Conservation (phyloP, 768 basidiomycete species). For the Termitomyces sp. region DNA sequence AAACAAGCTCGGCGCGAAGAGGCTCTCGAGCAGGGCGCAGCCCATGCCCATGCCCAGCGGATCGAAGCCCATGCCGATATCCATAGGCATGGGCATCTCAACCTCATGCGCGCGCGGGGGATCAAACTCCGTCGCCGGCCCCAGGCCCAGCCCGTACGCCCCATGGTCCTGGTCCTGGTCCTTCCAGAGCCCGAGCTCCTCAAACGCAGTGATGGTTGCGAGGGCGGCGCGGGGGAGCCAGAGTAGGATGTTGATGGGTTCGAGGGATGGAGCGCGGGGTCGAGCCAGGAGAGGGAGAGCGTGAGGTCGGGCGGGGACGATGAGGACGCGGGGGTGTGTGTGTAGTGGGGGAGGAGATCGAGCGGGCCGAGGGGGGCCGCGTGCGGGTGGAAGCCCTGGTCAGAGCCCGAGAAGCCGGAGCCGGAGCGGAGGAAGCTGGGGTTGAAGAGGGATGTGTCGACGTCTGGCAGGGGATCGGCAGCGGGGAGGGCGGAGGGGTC, state of each 20-base stretch:
- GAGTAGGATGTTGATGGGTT: conserved; percentile 41
- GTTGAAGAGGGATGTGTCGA: conserved; percentile 46
- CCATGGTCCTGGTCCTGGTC: background rate
- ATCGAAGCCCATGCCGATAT: background rate
- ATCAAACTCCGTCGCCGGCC: background rate
- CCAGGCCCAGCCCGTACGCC: background rate
- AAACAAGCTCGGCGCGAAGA: conserved; percentile 8
- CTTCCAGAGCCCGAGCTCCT: conserved; percentile 7
- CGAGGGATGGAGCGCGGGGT: conserved; percentile 13
- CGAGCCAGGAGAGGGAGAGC: conserved; percentile 12
- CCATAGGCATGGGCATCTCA: background rate
- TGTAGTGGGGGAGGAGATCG: conserved; percentile 9
- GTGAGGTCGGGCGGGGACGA: no score
- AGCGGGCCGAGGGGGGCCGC: no score
- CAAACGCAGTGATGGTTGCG: conserved; percentile 8
- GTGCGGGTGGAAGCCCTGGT: no score
- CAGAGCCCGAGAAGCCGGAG: conserved; percentile 2
- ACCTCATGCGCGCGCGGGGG: background rate
- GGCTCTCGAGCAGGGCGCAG: background rate
- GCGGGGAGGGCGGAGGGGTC: conserved; percentile 27
- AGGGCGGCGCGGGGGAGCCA: conserved; percentile 31
- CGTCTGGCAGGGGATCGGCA: no score
- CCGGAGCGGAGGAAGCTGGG: conserved; percentile 22
- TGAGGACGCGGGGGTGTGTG: conserved; percentile 9
- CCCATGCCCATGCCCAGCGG: background rate